Base-by-base conservation (phyloP, 1,284 basidiomycete genomes). In the Sanghuangporus weigelae region DNA sequence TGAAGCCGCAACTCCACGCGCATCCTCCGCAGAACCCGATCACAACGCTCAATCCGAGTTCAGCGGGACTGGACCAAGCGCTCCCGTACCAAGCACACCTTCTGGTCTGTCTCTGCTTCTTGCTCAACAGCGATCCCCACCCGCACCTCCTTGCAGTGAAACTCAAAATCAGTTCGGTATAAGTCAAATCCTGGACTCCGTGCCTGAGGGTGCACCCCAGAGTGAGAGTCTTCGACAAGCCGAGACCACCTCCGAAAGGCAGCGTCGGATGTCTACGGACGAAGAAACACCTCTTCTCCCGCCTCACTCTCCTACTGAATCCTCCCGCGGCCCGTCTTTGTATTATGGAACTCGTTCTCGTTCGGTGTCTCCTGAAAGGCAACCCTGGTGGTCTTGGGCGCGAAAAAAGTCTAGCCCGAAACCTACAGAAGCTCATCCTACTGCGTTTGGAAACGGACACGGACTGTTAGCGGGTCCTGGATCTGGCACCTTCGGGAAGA, bases 21-120 rank as follows among this genome's bases (percentile, higher is more conserved):
- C 64, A 68, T 26, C 57, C 12, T 21, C 55, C 23, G 54, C 57
- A n/a, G 60, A 59, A 42, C 63, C 58, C 23, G 44, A 59, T 31
- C 53, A n/a, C 42, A 4, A 26, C 39, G 56, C 58, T 62, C n/a
- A 21, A 40, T 40, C 42, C 16, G 23, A 55, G n/a, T 10, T 21
- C 16, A 19, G 53, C 16, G 31, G 14, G 14, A 26, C 19, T 51
- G 26, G 49, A 14, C 26, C 49, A 14, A 16, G 10, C 16, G 16
- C 10, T 38, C 44, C 54, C 60, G 16, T 53, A 51, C 64, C 71
- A 1, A 67, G 70, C 8, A 68, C 73, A 12, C 78, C 80, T n/a
- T 81, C 78, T 8, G 78, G 73, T 0, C 71, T 80, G 42, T 78
- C 80, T 3, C 59, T 81, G 19, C 72, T 79, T 31, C 70, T 80